Evolutionary conservation across 345 rosid species (phyloP), one percentile per base, ranked within the genome.

Genomic region (Kandelia obovata): DNA sequence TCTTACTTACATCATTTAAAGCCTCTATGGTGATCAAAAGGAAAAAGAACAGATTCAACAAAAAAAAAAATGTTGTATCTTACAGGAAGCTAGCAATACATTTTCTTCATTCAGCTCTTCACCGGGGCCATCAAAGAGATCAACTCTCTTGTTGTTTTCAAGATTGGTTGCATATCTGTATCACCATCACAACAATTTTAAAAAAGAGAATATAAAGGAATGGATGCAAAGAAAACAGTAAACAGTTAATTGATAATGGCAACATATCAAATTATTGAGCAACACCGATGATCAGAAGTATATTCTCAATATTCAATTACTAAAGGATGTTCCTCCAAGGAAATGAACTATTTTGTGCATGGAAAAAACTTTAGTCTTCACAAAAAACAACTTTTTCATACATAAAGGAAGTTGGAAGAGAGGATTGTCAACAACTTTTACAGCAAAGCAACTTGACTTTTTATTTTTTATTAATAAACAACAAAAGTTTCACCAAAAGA

Each of bases 51-150:
- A 77, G 79, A 37, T 16, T 70, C n/a, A 1, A 35, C 4, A 5
- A 28, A 55, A 21, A 69, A 11, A 64, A 64, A 11, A 69, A 11
- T 25, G 20, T 30, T 34, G 49, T 61, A 34, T 62, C 95, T 82
- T 82, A 94, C 98, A 71, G 63, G 98, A 91, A 80, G 96, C 97
- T 16, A 89, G 71, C 84, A 94, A 81, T 63, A 82, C 95, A 78
- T 94, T 89, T 26, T 89, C 95, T 78, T 94, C 98, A 73, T 76
- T 81, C 70, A 80, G 82, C n/a, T 83, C 95, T 75, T 94, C 98
- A 28, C 65, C 76, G 4, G 92, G 89, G 71, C 96, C 96, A 67
- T 94, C 96, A 74, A 94, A 94, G 69, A 94, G 92, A 86, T 94
- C 95, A 9, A 89, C 86, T 73, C 92, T 81, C 80, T 91, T 90